These are phyloP conservation scores for Pseudomassariella vexata DNA, from an alignment of 2,329 filamentous ascomycete genomes.

Conservation along the genomic window DNA sequence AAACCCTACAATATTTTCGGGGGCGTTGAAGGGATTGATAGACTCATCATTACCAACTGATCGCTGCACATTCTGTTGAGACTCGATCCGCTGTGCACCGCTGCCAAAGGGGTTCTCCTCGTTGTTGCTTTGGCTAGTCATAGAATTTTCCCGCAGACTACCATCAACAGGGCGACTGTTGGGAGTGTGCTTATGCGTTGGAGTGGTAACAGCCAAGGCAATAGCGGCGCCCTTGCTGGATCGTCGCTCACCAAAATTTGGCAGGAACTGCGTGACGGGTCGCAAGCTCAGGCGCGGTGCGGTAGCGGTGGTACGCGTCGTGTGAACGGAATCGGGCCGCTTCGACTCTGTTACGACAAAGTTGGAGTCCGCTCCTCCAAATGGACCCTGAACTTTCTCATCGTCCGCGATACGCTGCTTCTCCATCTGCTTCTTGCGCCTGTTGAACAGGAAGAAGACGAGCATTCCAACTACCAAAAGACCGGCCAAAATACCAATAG, in stretches of 20 bases:
- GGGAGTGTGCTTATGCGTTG: conserved; percentile 16
- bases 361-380: conserved; percentile 22
- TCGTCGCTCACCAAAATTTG: conserved; percentile 54
- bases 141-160: conserved; percentile 43
- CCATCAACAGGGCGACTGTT: conserved; percentile 25
- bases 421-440: conserved; percentile 61
- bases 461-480: conserved; percentile 62
- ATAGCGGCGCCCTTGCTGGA: conserved; percentile 42
- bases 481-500: conserved; percentile 70
- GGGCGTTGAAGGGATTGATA: conserved; percentile 27
- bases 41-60: conserved; percentile 23
- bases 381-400: conserved; percentile 54
- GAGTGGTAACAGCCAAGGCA: conserved; percentile 23
- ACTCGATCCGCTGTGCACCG: conserved; percentile 41
- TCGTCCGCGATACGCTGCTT: conserved; percentile 48
- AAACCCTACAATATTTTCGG: conserved; percentile 30
- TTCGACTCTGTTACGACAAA: conserved; percentile 17
- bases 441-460: conserved; percentile 65
- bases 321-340: conserved; percentile 19
- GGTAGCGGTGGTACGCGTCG: conserved; percentile 40
- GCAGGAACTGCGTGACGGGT: conserved; percentile 77
- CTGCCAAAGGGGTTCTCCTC: conserved; percentile 67
- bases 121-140: conserved; percentile 39
- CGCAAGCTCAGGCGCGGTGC: conserved; percentile 81
- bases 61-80: conserved; percentile 19